Percentiles rank a stretch among this genome's conserved stretches.
Conservation (phyloP, 2,329 filamentous ascomycete species). For the Trichoderma koningii region DNA sequence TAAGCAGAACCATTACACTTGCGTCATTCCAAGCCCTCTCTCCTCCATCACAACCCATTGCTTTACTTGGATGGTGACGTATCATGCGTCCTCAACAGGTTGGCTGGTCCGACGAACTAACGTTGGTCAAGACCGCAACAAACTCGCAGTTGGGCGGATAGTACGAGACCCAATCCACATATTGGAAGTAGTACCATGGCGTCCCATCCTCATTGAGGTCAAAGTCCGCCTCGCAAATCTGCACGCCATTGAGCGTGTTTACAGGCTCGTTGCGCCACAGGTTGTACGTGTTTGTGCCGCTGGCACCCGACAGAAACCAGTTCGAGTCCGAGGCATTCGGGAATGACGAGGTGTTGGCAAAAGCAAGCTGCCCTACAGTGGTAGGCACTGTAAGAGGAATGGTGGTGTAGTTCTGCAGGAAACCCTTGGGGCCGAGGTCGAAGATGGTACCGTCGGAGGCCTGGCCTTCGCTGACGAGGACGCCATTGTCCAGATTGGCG, state of each 20-base stretch:
- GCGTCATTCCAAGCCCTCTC: too few relatives aligned
- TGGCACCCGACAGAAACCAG: conserved; percentile 2
- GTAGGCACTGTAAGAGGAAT: not conserved
- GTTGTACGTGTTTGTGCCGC: conserved; percentile 12
- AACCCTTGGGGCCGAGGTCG: conserved; percentile 5
- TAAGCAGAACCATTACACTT: not conserved
- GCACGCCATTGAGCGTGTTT: conserved; percentile 22
- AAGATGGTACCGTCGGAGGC: conserved; percentile 17
- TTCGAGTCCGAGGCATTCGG: conserved; percentile 22
- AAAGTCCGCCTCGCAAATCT: conserved; percentile 26
- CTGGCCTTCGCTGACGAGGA: conserved; percentile 3
- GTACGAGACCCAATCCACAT: conserved; percentile 23
- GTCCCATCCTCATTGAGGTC: conserved; percentile 24
- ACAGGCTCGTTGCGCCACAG: conserved; percentile 18
- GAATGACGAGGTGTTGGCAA: conserved; percentile 10
- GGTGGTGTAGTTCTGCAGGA: conserved; percentile 16
- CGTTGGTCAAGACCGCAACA: conserved; percentile 18
- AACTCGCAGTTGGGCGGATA: conserved; percentile 19
- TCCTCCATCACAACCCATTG: too few relatives aligned
- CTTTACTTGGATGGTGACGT: not conserved
- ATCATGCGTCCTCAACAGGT: not conserved
- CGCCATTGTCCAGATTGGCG: conserved; percentile 22
- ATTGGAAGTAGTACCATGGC: conserved; percentile 26
- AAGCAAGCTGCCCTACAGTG: conserved; percentile 19
- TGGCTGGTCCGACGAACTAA: conserved; percentile 7